Evolutionary conservation across 345 rosid species (phyloP), one percentile per base, ranked within the genome.

Genomic region (Trapa incisa): DNA sequence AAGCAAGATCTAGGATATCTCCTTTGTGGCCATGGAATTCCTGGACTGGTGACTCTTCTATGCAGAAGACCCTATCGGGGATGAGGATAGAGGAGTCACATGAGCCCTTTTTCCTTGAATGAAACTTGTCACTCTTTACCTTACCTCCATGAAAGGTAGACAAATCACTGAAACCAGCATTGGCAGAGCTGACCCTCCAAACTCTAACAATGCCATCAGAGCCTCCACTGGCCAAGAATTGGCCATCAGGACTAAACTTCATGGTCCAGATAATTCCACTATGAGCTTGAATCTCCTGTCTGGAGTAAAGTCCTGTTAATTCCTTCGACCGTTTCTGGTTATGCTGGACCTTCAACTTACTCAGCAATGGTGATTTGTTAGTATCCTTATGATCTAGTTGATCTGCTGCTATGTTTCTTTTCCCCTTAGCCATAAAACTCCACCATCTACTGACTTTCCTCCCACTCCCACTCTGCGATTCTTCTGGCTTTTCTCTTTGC

Each of bases 201-300:
- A 90, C 75, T 61, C 87, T 86, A 16, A 93, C 81, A 60, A 84
- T 68, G 8, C 94, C 89, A 75, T 90, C 98, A 75, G 83, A 89
- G 2, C 98, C 98, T 42, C 95, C 97, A 0, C 83, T 93, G 1
- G 96, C 97, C 73, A 93, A 75, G 62, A 69, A 90, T 67, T 72
- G 81, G 11, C 97, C 96, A 71, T 85, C 88, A n/a, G 96, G 85
- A 64, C 96, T 93, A 69, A 90, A 93, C 86, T 90, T 93, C 77
- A 93, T 78, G 11, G 84, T 50, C 86, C 85, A 79, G 74, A 90
- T 88, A 68, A 65, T 73, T 68, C 98, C 91, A 1, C 73, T 81
- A 72, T 90, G 98, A 71, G 91, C 98, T 71, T 73, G 76, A 72
- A 93, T 77, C 72, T 90, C 86, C 75, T 90, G 95, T 48, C 74